Evolutionary conservation across 2,329 filamentous ascomycete genomes (phyloP).

Genomic region (Colletotrichum tamarilloi): DNA sequence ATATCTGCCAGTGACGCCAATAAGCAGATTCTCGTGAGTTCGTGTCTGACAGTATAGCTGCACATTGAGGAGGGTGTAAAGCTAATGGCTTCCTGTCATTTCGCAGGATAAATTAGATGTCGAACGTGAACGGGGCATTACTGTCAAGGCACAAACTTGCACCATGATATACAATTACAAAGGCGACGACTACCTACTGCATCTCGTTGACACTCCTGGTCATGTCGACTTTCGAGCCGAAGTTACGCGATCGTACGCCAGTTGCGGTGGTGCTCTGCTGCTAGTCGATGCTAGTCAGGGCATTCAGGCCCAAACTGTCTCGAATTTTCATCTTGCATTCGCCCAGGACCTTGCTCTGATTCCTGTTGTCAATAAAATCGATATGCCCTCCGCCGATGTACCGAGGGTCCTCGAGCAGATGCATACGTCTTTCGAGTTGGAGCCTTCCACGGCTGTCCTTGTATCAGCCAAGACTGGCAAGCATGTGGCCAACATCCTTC

Average conservation of each 20-base stretch:
- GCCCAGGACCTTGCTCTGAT: slow-evolving; percentile 88
- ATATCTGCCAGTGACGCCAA: slow-evolving; percentile 84
- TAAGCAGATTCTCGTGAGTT: slow-evolving; percentile 82
- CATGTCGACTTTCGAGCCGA: slow-evolving; percentile 98
- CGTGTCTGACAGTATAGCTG: neutral
- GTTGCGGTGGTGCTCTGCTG: slow-evolving; percentile 90
- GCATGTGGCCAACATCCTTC: slow-evolving; percentile 86
- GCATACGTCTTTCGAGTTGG: slow-evolving; percentile 86
- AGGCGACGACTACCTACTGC: slow-evolving; percentile 89
- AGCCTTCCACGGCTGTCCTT: slow-evolving; percentile 74
- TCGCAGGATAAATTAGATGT: slow-evolving; percentile 89
- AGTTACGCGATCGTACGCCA: slow-evolving; percentile 94
- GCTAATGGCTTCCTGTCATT: slow-evolving; percentile 12
- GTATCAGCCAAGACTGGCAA: slow-evolving; percentile 95
- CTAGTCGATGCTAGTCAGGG: slow-evolving; percentile 97
- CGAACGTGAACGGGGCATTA: slow-evolving; percentile 91
- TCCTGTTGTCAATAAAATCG: slow-evolving; percentile 96
- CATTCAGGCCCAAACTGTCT: slow-evolving; percentile 96
- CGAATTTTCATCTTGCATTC: slow-evolving; percentile 98
- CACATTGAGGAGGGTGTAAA: neutral
- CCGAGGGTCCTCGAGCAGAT: slow-evolving; percentile 88
- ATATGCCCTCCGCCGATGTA: slow-evolving; percentile 90
- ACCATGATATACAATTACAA: slow-evolving; percentile 94
- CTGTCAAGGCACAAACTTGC: slow-evolving; percentile 98
- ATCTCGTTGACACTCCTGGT: slow-evolving; percentile 95